Base-by-base conservation (phyloP, 768 basidiomycete species). In the Termitomyces sp. region DNA sequence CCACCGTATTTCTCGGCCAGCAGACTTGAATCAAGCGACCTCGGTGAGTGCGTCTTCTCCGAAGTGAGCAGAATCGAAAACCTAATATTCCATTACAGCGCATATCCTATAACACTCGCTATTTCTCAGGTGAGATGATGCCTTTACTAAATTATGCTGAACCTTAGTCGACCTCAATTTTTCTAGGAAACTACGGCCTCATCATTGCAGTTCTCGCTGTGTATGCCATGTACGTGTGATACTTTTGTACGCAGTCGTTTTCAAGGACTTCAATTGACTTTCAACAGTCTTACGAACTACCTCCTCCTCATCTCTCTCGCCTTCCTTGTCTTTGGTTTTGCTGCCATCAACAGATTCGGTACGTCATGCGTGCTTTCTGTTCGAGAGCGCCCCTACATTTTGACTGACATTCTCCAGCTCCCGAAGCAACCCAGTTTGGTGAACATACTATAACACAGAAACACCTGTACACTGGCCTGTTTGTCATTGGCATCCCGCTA, bases 21-120 rank as follows among this genome's bases (percentile, higher is more conserved):
- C 85, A 26, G 90, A 94, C 67, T 68, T 91, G 47, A 90, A 91
- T 68, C 80, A 84, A 59, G 89, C 89, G 45, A 87, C 86, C 38
- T 82, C 85, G 62, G 89, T 89, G 60, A 65, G 85, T 73, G 2
- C 17, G 12, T 38, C 19, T 44, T 35, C 41, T 43, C n/a, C 41
- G 5, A 21, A 40, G n/a, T 19, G 19, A 2, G 31, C 30, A 50
- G 19, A 7, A 56, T 37, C 15, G 46, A 37, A 21, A 37, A 44
- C 8, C 21, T 59, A 47, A 56, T 12, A 31, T 21, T 3, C 46
- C 21, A 33, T 33, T 53, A 31, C 66, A 94, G 92, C 85, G 93
- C 57, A 91, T 95, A 81, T 91, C 91, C 23, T 94, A 96, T 77
- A 96, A 96, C 75, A 94, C 93, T 41, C 86, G 89, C 49, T 91